Evolutionary conservation across 768 basidiomycete genomes (phyloP).

Genomic region (Clavaria fumosa): DNA sequence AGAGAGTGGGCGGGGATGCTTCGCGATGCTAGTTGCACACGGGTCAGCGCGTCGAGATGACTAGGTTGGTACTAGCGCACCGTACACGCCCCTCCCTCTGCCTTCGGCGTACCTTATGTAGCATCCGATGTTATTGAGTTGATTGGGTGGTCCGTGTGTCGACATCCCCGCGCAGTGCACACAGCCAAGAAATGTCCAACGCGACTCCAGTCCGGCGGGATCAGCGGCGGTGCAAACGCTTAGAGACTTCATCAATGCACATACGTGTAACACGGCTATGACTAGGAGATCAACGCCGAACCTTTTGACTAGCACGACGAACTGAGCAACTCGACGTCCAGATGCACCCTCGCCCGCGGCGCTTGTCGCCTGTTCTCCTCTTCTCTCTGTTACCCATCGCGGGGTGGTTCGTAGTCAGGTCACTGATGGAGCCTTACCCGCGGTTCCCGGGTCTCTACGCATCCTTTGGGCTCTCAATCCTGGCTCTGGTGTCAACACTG

Average conservation of each 20-base stretch:
- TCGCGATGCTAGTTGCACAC: slow-evolving; percentile 26
- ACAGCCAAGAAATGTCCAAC: no score
- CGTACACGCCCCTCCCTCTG: slow-evolving; percentile 53
- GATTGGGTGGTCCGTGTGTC: no score
- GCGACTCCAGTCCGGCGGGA: no score
- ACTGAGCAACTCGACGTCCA: no score
- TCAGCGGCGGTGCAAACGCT: no score
- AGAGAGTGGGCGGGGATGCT: slow-evolving; percentile 43
- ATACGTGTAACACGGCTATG: no score
- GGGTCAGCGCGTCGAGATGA: not conserved
- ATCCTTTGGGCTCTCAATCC: slow-evolving; percentile 68
- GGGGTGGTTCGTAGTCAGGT: slow-evolving; percentile 57
- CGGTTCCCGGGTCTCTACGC: slow-evolving; percentile 60
- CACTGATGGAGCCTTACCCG: slow-evolving; percentile 53
- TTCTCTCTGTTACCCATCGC: slow-evolving; percentile 51
- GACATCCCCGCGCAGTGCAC: no score
- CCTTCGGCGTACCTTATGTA: slow-evolving; percentile 26
- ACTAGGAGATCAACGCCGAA: no score
- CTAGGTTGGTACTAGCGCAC: slow-evolving; percentile 20
- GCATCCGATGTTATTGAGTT: slow-evolving; percentile 35
- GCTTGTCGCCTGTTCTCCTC: slow-evolving; percentile 36
- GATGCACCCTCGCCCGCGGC: no score
- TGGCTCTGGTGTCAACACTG: slow-evolving; percentile 64
- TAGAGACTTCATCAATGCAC: no score
- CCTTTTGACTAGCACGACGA: no score